Evolutionary conservation across 805 yeast species (phyloP).

Genomic region (Teunomyces pallodes): DNA sequence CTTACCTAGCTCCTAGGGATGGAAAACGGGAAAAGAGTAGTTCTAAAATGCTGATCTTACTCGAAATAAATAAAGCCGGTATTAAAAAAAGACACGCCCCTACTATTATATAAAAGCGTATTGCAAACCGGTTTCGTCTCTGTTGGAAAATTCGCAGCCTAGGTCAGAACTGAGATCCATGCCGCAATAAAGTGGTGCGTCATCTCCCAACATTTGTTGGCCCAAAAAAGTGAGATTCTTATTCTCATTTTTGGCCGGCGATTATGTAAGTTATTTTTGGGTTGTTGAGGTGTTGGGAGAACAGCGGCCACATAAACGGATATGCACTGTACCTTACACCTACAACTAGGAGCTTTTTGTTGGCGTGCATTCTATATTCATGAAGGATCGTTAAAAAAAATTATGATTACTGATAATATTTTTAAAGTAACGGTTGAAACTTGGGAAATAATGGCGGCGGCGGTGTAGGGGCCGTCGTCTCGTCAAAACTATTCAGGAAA

Average conservation of each 20-base stretch:
- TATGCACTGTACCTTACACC: neutral
- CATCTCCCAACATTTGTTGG: slow-evolving; percentile 16
- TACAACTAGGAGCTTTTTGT: neutral
- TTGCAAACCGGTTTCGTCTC: neutral
- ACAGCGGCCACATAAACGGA: neutral
- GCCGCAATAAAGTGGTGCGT: slow-evolving; percentile 4
- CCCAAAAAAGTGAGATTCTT: slow-evolving; percentile 11
- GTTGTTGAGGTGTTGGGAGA: slow-evolving; percentile 5
- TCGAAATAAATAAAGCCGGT: slow-evolving; percentile 1
- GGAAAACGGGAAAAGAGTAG: slow-evolving; percentile 3
- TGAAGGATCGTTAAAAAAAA: too few relatives aligned
- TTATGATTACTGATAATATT: too few relatives aligned
- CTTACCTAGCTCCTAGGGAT: slow-evolving; percentile 3
- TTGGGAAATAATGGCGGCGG: slow-evolving; percentile 26
- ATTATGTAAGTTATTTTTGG: slow-evolving; percentile 5
- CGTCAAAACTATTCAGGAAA: slow-evolving; percentile 21
- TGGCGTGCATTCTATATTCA: neutral
- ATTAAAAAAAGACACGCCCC: neutral
- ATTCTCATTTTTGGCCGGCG: slow-evolving; percentile 5
- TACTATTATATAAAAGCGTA: neutral
- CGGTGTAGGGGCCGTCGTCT: slow-evolving; percentile 16
- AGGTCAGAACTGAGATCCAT: neutral
- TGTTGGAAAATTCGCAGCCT: slow-evolving; percentile 5
- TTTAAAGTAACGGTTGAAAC: slow-evolving; percentile 30
- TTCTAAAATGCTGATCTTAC: neutral